Conservation (phyloP, 768 basidiomycete species). For the Rhizopogon vulgaris region DNA sequence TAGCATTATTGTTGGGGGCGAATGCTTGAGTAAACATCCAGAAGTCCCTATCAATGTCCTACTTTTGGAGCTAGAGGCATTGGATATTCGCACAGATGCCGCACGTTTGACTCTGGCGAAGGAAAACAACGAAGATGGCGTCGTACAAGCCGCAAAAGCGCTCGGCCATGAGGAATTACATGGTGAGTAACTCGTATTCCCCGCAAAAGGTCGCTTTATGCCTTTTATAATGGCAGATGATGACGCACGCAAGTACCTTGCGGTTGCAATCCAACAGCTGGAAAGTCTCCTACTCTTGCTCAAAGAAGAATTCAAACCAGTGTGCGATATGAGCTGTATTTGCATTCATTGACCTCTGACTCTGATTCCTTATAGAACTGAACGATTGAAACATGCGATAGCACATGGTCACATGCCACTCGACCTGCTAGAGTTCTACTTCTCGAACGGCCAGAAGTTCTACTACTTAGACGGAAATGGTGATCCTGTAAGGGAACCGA, state of each 20-base stretch:
- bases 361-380: background rate
- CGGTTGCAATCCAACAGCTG: slow-evolving; percentile 5
- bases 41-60: background rate
- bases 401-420: slow-evolving; percentile 12
- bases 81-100: background rate
- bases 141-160: background rate
- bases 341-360: background rate
- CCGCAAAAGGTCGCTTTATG: background rate
- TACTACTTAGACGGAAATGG: background rate
- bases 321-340: slow-evolving; percentile 3
- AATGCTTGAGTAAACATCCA: background rate
- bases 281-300: slow-evolving; percentile 5
- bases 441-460: background rate
- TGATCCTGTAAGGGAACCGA: background rate
- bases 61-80: background rate
- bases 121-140: background rate
- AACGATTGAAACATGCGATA: background rate
- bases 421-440: slow-evolving; percentile 8
- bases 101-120: background rate
- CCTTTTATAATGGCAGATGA: background rate
- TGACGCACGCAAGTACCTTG: background rate
- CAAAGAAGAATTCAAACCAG: slow-evolving; percentile 12
- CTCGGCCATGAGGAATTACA: background rate
- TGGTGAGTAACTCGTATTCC: background rate
- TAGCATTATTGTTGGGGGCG: background rate